Evolutionary conservation across 2,329 filamentous ascomycete species (phyloP).

Genomic region (Emmonsiellopsis sp.): DNA sequence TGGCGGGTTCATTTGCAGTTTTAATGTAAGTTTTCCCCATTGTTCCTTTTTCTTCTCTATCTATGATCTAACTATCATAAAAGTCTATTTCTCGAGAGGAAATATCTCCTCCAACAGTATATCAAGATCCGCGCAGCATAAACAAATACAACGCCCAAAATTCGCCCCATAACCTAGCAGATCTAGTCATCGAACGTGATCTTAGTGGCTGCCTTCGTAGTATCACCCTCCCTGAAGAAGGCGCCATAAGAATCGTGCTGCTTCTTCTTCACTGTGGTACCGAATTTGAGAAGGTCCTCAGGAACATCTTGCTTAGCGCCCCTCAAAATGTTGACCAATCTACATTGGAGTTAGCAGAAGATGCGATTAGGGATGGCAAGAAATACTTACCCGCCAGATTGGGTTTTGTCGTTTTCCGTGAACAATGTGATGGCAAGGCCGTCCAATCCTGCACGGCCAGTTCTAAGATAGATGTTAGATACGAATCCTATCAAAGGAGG

Average conservation of each 20-base stretch:
- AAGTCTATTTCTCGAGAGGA: conserved; percentile 28
- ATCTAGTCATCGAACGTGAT: conserved; percentile 67
- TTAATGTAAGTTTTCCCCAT: conserved; percentile 48
- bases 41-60: background rate
- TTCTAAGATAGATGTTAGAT: conserved; percentile 42
- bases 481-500: background rate
- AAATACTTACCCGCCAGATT: conserved; percentile 70
- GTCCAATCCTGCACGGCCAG: conserved; percentile 81
- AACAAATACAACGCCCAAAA: conserved; percentile 15
- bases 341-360: conserved; percentile 26
- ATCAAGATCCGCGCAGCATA: conserved; percentile 11
- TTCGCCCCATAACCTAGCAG: conserved; percentile 3
- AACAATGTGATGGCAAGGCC: conserved; percentile 89
- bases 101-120: conserved; percentile 16
- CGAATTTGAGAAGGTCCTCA: conserved; percentile 86
- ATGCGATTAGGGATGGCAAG: conserved; percentile 1
- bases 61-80: conserved; percentile 1
- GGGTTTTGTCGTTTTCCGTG: conserved; percentile 85
- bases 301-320: conserved; percentile 87
- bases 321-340: conserved; percentile 87
- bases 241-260: conserved; percentile 87
- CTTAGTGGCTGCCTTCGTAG: conserved; percentile 76
- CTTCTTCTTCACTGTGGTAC: conserved; percentile 99
- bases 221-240: conserved; percentile 85
- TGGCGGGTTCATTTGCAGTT: conserved; percentile 44